Evolutionary conservation across 371 early-diverging fungal genomes (phyloP), one percentile per base, ranked within the genome.

Genomic region (Mortierella sp.): DNA sequence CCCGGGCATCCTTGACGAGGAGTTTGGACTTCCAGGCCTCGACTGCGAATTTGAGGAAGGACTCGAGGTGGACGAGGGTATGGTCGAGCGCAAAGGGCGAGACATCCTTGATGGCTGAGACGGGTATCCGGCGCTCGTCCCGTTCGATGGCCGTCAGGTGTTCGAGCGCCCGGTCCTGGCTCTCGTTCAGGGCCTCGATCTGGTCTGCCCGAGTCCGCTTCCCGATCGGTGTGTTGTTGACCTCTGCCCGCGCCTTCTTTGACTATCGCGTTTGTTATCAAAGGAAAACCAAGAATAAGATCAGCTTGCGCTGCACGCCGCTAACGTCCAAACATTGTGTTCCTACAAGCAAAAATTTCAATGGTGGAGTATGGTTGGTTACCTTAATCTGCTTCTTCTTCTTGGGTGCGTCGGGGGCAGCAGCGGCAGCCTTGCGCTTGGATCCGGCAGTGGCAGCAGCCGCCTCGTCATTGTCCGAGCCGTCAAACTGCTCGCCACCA

Each of bases 41-140:
- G 40, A 89, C 88, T 67, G 90, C 91, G 70, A 88, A 92, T 69
- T 92, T 92, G 74, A 92, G 76, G 76, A 89, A 92, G 39, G 88
- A 88, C 11, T 91, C 88, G 47, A 92, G 74, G 40, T 88, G 79
- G 22, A 89, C 89, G 14, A 92, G 76, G 7, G 86, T 86, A 66
- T 90, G 92, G 65, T 90, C 90, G 55, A 88, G 83, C 0, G 85
- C 87, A 68, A 91, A 91, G 22, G 87, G 87, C 2, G 80, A 70
- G 58, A 87, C 87, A 40, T 91, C 85, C 53, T 90, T 88, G 77
- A 91, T 68, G 16, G 85, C 79, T 1, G 79, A 64, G 40, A 85
- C 86, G n/a, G 87, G 87, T 47, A 89, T 69, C 24, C 76, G 53
- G 68, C 87, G 89, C 52, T 90, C 89, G 43, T 90, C 90, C 7